Evolutionary conservation across 495 filamentous ascomycete genomes (phyloP), one percentile per base, ranked within the genome.

Genomic region (Penicillium antarcticum): DNA sequence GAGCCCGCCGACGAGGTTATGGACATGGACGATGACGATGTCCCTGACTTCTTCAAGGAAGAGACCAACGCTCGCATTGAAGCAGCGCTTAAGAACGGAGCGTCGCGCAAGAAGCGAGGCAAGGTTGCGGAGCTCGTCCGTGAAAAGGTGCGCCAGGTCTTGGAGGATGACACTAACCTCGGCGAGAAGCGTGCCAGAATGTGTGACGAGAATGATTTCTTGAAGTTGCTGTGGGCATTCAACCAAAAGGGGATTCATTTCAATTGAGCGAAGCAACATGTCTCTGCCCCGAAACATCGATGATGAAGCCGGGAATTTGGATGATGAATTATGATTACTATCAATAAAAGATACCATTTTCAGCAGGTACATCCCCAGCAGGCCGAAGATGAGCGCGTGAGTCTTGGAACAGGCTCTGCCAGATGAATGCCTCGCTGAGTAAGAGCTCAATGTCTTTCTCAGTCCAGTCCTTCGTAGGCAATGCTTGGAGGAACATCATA

Each of bases 401-500:
- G 26, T 91, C 90, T 57, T 90, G 86, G 66, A 95, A 96, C 17
- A 97, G 74, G 53, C 86, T 92, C 71, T 95, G 88, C 91, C 91
- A 97, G 54, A 97, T 95, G 62, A 88, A 97, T 5, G 91, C 91
- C 72, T 98, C 94, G 66, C 91, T 96, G 40, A 98, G 76, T 45
- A 98, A 75, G 26, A 98, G 82, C 68, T 97, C 94, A 55, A 98
- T 92, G 54, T 98, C 94, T 72, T 97, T 96, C 68, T 96, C 95
- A 11, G 91, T 95, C 94, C 94, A 98, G 23, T 85, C 81, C 49
- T 85, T 85, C n/a, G 95, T 98, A 7, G 94, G 94, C 52, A 97
- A 71, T 31, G 92, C 88, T 73, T 98, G 94, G 23, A 98, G 75
- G 61, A 97, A 98, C 92, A 97, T 97, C 94, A 98, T 97, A 48